Evolutionary conservation across 257 asterid genomes (phyloP).

Genomic region (Scutellaria barbata): DNA sequence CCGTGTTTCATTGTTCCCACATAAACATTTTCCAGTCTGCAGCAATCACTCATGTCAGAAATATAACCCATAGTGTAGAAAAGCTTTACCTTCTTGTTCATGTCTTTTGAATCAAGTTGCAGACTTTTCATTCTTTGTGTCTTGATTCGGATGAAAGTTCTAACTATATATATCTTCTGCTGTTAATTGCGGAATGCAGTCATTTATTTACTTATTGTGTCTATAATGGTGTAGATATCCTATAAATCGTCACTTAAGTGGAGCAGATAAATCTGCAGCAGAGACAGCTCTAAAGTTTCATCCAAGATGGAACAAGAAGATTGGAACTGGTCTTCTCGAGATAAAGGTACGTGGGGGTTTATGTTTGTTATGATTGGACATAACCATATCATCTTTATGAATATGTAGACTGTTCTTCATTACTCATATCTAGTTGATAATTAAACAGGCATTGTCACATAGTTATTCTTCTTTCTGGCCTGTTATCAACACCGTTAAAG

Average conservation of each 20-base stretch:
- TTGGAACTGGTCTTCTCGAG: conserved; percentile 63
- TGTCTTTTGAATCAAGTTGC: conserved; percentile 21
- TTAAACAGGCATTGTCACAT: too few species aligned
- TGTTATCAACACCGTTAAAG: too few species aligned
- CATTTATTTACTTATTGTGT: conserved; percentile 14
- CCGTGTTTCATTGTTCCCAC: conserved; percentile 5
- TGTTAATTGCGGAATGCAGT: not conserved
- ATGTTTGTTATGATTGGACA: not conserved
- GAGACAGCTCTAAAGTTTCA: conserved; percentile 71
- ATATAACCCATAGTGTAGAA: not conserved
- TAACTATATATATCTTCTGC: not conserved
- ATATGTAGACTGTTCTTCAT: too few species aligned
- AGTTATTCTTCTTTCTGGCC: too few species aligned
- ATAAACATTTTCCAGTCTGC: conserved; percentile 21
- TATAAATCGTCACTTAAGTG: conserved; percentile 47
- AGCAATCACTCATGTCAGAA: conserved; percentile 1
- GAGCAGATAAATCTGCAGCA: conserved; percentile 62
- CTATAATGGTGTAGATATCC: conserved; percentile 56
- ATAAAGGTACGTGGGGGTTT: conserved; percentile 64
- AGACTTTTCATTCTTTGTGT: not conserved
- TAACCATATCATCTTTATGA: too few species aligned
- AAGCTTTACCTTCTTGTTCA: conserved; percentile 18
- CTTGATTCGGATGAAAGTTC: not conserved
- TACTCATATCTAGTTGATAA: too few species aligned
- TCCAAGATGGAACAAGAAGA: conserved; percentile 70